Base-by-base conservation (phyloP, 2,329 filamentous ascomycete genomes). In the Nemania abortiva region DNA sequence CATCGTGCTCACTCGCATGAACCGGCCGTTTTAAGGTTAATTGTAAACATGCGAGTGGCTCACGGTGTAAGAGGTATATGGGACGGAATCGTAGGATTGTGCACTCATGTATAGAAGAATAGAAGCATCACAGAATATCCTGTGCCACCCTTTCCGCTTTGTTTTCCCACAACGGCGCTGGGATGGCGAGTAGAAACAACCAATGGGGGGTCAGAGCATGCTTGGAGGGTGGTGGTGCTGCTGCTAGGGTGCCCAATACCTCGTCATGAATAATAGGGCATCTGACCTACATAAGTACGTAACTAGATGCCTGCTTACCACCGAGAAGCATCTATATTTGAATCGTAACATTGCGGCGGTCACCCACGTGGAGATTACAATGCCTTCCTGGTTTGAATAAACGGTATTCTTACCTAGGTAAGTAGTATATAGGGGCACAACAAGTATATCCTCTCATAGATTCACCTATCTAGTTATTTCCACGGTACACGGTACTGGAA, bases 81-180 rank as follows among this genome's bases (percentile, higher is more conserved):
- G 47, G 20, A 52, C 10, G 62, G 29, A 39, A 20, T 37, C 6
- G 52, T 39, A 22, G 45, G 31, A 24, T 22, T 27, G n/a, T 29
- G 15, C 6, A 55, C 13, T 50, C n/a, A 56, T 61, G 68, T 59
- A 59, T 45, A 29, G 55, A 71, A 68, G 66, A 50, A 72, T 66
- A 6, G 70, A 72, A 70, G 64, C 57, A 66, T 42, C 57, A n/a
- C 56, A 65, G 64, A 66, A 65, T 54, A 34, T 60, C 55, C 42
- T 59, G 55, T 58, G 52, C 50, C 61, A 39, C 54, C 18, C 42
- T 53, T 22, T 22, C 27, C 49, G 54, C 22, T 11, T 49, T 37
- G 24, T 9, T 22, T 22, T 54, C 47, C 13, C 37, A 42, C 37
- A 7, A 49, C 7, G 20, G 45, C 45, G 20, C 10, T 22, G 47